Evolutionary conservation across 176 grass and related monocot genomes (phyloP), one percentile per base, ranked within the genome.

Genomic region (Bothriochloa decipiens): DNA sequence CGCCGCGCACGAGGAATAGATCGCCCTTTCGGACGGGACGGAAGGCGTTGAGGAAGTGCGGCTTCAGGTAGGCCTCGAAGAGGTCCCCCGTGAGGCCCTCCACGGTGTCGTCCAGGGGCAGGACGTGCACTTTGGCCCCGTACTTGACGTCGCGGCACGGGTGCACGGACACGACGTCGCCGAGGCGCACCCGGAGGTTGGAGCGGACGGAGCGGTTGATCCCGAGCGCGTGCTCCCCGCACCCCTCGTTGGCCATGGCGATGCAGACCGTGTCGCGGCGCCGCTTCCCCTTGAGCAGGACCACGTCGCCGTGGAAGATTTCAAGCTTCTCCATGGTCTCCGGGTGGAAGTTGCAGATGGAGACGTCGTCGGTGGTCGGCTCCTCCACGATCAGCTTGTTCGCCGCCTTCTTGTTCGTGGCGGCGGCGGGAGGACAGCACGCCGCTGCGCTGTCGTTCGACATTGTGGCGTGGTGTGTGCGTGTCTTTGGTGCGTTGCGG

Each of bases 211-310:
- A 72, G 39, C 80, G 91, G 25, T 90, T 92, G 81, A 94, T 77
- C 67, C 65, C 78, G 2, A 94, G 14, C 82, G 76, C 83, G 39
- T 83, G 68, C 74, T 90, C 87, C 28, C 87, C 90, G 81, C 90
- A 94, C 2, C 45, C 64, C 8, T 94, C 87, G 55, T 86, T 85
- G 33, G 64, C 0, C 0, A 90, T 37, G 25, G 67, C 92, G 27
- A 80, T 80, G 76, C 92, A 94, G 11, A 94, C 15, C 2, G 92
- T 94, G 79, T 87, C 90, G 52, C 78, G 91, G 60, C 92, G 73
- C 63, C 86, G 89, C 85, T 94, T 92, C 16, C 90, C 92, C 87
- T 88, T 94, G 28, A 94, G 74, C 45, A 92, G 85, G 76, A 91
- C 72, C 10, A 86, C 39, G 61, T 94, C 92, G 17, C 92, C 84